Evolutionary conservation across 371 early-diverging fungal genomes (phyloP).

Genomic region (Mortierella sp.): DNA sequence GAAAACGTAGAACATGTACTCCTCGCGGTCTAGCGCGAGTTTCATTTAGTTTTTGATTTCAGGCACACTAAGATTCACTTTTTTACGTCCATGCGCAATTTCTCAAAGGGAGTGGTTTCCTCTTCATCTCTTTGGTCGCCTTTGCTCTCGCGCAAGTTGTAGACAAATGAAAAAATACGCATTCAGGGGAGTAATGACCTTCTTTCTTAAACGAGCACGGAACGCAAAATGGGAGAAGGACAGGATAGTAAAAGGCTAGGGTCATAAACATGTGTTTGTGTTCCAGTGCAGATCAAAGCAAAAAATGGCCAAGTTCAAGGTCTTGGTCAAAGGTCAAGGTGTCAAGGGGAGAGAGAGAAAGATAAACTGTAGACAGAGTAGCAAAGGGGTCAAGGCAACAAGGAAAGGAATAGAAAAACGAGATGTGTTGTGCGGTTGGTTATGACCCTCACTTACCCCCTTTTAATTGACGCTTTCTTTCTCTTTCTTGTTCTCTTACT

Average conservation of each 20-base stretch:
- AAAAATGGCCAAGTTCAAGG: neutral
- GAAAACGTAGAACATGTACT: too few relatives aligned
- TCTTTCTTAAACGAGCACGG: neutral
- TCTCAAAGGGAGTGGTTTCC: neutral
- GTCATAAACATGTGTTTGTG: slow-evolving; percentile 9
- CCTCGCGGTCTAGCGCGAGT: too few relatives aligned
- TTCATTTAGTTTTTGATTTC: too few relatives aligned
- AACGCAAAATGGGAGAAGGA: neutral
- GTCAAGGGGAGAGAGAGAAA: neutral
- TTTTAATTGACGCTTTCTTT: neutral
- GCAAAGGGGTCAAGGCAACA: neutral
- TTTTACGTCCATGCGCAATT: neutral
- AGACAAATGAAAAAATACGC: neutral
- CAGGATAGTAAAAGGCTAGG: neutral
- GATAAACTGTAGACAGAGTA: neutral
- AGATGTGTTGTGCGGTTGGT: neutral
- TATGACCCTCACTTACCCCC: neutral
- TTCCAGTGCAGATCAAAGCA: neutral
- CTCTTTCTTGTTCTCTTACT: too few relatives aligned
- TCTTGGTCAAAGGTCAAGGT: neutral
- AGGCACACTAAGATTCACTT: neutral
- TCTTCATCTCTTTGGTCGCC: neutral
- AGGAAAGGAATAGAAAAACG: neutral
- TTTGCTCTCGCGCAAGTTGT: neutral
- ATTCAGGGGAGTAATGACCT: neutral